phyloP scores from a whole-genome alignment of 768 basidiomycete species.

The Kwoniella sp. region DNA sequence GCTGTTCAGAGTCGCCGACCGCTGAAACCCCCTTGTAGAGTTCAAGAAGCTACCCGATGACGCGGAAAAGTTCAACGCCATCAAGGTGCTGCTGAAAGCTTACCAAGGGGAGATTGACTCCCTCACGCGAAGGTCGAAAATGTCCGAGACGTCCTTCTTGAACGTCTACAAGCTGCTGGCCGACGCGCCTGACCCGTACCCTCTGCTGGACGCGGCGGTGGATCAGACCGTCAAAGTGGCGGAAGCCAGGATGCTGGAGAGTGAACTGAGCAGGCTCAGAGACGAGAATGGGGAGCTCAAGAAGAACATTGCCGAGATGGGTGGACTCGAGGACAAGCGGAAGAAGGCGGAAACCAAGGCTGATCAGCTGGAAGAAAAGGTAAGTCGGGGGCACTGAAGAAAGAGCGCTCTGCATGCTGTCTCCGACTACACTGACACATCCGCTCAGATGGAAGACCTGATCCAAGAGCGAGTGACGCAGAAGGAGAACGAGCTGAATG shows the following conservation, averaged over 20 bases:
- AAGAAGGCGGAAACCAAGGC: conserved; percentile 69
- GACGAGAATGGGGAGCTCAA: conserved; percentile 80
- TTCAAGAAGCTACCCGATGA: conserved; percentile 90
- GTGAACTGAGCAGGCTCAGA: conserved; percentile 65
- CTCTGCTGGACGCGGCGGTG: conserved; percentile 87
- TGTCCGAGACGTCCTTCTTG: conserved; percentile 92
- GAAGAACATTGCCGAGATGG: conserved; percentile 63
- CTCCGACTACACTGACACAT: not conserved
- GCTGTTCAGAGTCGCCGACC: too few relatives aligned
- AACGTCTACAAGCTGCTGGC: conserved; percentile 93
- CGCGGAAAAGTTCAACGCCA: conserved; percentile 74
- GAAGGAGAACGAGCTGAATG: conserved; percentile 95
- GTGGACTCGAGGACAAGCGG: conserved; percentile 63
- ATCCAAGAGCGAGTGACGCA: conserved; percentile 81
- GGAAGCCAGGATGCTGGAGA: conserved; percentile 72
- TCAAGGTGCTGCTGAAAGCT: conserved; percentile 89
- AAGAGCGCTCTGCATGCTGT: not conserved
- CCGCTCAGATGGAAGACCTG: conserved; percentile 80
- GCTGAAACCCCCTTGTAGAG: conserved; percentile 60
- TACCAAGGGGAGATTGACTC: conserved; percentile 96
- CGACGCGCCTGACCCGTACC: conserved; percentile 96
- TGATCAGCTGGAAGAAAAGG: conserved; percentile 80
- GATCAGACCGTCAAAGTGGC: conserved; percentile 89
- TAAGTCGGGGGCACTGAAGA: conserved; percentile 39
- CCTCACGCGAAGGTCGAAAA: conserved; percentile 85